Evolutionary conservation across 352 stramenopile species (phyloP).

Genomic region (Phytophthora rubi): DNA sequence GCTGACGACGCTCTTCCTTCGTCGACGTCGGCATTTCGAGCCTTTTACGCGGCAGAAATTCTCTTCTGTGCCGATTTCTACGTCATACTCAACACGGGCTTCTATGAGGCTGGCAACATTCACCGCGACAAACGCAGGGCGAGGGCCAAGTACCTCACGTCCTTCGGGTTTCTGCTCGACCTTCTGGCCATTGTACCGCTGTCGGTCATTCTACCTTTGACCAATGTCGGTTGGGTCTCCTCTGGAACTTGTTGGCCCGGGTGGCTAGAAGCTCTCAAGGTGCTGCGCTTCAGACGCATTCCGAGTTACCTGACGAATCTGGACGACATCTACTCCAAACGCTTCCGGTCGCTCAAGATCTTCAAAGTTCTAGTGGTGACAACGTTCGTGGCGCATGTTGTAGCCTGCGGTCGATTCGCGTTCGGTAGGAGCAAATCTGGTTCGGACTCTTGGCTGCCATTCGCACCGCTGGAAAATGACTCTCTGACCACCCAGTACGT

Average conservation of each 20-base stretch:
- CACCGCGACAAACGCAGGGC: constrained; percentile 47
- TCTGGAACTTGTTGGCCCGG: constrained; percentile 16
- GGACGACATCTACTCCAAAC: constrained; percentile 59
- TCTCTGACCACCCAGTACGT: constrained; percentile 39
- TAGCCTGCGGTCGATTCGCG: constrained; percentile 51
- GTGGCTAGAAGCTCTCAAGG: constrained; percentile 63
- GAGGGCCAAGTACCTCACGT: constrained; percentile 40
- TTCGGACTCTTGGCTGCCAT: constrained; percentile 34
- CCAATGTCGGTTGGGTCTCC: not conserved
- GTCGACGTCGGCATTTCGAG: not conserved
- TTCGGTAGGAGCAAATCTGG: constrained; percentile 34
- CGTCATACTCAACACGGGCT: constrained; percentile 67
- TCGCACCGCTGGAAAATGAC: constrained; percentile 9
- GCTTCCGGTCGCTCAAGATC: constrained; percentile 59
- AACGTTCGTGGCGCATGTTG: constrained; percentile 51
- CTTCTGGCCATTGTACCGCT: constrained; percentile 48
- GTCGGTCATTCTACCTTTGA: constrained; percentile 31
- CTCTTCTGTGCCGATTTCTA: constrained; percentile 60
- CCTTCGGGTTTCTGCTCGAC: constrained; percentile 29
- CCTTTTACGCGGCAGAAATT: constrained; percentile 46
- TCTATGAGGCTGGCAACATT: constrained; percentile 65
- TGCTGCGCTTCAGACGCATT: constrained; percentile 52
- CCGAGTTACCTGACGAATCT: constrained; percentile 54
- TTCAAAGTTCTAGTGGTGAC: constrained; percentile 52
- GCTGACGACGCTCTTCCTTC: no score